Percentiles rank a stretch among this genome's conserved stretches.
Conservation (phyloP, 345 rosid genomes). For the Populus deltoides region DNA sequence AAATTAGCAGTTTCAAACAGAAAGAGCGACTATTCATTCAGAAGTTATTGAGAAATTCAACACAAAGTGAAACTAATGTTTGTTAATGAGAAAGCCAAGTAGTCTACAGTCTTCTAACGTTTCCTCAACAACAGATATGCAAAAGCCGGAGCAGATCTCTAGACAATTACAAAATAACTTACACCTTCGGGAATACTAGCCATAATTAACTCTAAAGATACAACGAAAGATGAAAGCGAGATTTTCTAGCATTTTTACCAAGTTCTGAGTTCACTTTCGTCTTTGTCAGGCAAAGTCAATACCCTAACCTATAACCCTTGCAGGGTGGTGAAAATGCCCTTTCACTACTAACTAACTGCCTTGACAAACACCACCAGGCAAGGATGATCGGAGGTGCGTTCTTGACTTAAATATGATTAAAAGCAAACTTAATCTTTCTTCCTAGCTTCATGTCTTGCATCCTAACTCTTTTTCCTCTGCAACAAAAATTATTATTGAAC, state of each 20-base stretch:
- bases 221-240: not conserved
- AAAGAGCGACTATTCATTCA: not conserved
- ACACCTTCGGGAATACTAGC: not conserved
- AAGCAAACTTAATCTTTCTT: slow-evolving; percentile 3
- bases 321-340: slow-evolving; percentile 23
- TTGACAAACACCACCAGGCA: slow-evolving; percentile 29
- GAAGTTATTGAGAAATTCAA: not conserved
- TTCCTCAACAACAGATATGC: not conserved
- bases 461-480: not conserved
- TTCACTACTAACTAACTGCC: slow-evolving; percentile 7
- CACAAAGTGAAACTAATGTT: not conserved
- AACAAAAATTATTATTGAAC: not conserved
- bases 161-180: not conserved
- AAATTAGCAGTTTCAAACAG: not conserved
- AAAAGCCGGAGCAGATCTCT: not conserved
- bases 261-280: slow-evolving; percentile 7
- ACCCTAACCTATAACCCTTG: slow-evolving; percentile 65
- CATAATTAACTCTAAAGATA: not conserved
- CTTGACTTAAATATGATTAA: slow-evolving; percentile 58
- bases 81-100: not conserved
- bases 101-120: not conserved
- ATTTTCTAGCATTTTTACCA: not conserved
- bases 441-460: not conserved
- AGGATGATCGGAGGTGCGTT: slow-evolving; percentile 68
- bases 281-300: slow-evolving; percentile 52